phyloP scores from a whole-genome alignment of 1,284 basidiomycete genomes.

The Uromyces viciae-fabae region DNA sequence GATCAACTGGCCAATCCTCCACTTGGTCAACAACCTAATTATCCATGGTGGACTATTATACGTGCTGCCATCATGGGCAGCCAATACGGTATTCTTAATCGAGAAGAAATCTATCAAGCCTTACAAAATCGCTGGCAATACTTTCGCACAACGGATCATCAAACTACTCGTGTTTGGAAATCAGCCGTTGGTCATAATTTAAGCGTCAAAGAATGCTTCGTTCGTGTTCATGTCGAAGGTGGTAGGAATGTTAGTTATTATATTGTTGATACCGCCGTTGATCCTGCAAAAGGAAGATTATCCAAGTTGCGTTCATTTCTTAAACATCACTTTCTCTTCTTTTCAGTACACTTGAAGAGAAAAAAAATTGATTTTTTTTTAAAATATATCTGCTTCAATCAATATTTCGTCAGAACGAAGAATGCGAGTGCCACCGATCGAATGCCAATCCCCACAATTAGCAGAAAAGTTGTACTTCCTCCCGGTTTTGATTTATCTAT shows the following conservation, averaged over 20 bases:
- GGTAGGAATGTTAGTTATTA: constrained; percentile 41
- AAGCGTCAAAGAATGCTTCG: constrained; percentile 45
- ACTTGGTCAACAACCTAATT: constrained; percentile 43
- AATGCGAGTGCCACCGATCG: constrained; percentile 10
- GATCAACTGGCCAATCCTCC: constrained; percentile 42
- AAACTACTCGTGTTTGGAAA: constrained; percentile 34
- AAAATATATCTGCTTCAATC: neutral
- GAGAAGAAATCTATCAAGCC: constrained; percentile 38
- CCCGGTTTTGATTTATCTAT: constrained; percentile 27
- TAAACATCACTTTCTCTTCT: no score
- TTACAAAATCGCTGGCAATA: constrained; percentile 37
- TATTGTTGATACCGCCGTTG: constrained; percentile 40
- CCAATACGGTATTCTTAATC: constrained; percentile 40
- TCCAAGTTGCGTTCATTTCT: constrained; percentile 41
- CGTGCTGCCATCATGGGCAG: constrained; percentile 42
- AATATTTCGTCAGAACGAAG: constrained; percentile 8
- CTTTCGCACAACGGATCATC: constrained; percentile 23
- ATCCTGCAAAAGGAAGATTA: constrained; percentile 41
- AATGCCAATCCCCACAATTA: constrained; percentile 30
- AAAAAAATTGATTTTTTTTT: neutral
- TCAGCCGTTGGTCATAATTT: constrained; percentile 42
- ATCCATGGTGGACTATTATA: constrained; percentile 46
- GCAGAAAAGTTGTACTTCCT: constrained; percentile 28
- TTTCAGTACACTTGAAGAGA: neutral
- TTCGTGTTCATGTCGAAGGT: constrained; percentile 41